Percentiles rank a stretch among this genome's conserved stretches.
Conservation (phyloP, 208 protist genomes). For the Kentomonas sorsogonicus region DNA sequence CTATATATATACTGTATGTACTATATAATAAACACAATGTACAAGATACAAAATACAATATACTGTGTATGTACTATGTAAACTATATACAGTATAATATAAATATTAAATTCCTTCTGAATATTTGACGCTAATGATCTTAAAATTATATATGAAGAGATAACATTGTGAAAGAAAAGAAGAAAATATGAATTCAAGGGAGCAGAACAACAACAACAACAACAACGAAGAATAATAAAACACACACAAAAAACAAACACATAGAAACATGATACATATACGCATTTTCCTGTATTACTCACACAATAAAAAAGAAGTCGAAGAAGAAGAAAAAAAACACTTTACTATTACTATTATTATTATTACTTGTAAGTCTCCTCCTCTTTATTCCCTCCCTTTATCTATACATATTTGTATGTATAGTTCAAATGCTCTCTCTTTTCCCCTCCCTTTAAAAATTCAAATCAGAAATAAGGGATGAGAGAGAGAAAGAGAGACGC, state of each 20-base stretch:
- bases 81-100: no score
- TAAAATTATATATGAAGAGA: neutral
- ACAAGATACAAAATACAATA: no score
- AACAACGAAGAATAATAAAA: neutral
- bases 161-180: slow-evolving; percentile 8
- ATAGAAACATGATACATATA: neutral
- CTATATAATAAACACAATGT: no score
- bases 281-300: neutral
- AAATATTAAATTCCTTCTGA: no score
- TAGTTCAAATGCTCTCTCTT: slow-evolving; percentile 10
- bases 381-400: neutral
- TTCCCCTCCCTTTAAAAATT: slow-evolving; percentile 8
- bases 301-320: slow-evolving; percentile 6
- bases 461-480: slow-evolving; percentile 9
- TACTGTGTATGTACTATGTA: no score
- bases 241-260: no score
- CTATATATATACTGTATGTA: no score
- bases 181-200: slow-evolving; percentile 16
- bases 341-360: neutral
- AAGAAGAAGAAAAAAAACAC: slow-evolving; percentile 21
- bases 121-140: neutral
- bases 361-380: neutral
- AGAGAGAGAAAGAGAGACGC: slow-evolving; percentile 14
- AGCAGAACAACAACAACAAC: neutral
- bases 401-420: slow-evolving; percentile 2